phyloP scores from a whole-genome alignment of 2,329 filamentous ascomycete species.

The Colletotrichum tamarilloi region DNA sequence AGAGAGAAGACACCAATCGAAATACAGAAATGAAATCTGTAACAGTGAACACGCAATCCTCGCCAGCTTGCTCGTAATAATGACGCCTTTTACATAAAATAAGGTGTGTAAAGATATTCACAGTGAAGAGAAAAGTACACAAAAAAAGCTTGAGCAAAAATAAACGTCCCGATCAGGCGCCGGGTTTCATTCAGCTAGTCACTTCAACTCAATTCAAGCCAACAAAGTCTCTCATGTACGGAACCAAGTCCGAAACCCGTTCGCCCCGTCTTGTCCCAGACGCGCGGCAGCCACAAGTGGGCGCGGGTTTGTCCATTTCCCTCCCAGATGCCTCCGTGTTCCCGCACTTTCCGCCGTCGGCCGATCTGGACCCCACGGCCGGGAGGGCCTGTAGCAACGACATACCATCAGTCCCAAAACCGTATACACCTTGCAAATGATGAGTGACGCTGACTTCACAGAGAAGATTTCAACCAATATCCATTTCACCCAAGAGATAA shows the following conservation, averaged over 20 bases:
- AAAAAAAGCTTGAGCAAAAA: neutral
- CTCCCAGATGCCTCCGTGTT: neutral
- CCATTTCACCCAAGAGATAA: neutral
- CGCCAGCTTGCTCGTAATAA: constrained; percentile 6
- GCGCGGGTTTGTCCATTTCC: neutral
- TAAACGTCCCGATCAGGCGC: neutral
- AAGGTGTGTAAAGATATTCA: too few relatives aligned
- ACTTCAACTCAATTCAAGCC: neutral
- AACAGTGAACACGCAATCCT: constrained; percentile 7
- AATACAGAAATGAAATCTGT: neutral
- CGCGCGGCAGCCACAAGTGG: neutral
- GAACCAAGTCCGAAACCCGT: constrained; percentile 14
- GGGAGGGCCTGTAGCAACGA: neutral
- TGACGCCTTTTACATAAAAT: constrained; percentile 1
- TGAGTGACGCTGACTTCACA: neutral
- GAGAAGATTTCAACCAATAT: neutral
- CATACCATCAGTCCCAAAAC: neutral
- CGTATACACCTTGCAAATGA: neutral
- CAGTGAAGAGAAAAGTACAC: neutral
- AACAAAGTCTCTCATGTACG: neutral
- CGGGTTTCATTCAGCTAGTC: neutral
- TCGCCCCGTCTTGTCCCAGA: neutral
- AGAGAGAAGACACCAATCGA: neutral
- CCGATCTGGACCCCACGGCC: constrained; percentile 1
- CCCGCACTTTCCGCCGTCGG: constrained; percentile 14